These are phyloP conservation scores for Helminthosporium solani DNA, from an alignment of 2,329 filamentous ascomycete species.

Conservation along the genomic window DNA sequence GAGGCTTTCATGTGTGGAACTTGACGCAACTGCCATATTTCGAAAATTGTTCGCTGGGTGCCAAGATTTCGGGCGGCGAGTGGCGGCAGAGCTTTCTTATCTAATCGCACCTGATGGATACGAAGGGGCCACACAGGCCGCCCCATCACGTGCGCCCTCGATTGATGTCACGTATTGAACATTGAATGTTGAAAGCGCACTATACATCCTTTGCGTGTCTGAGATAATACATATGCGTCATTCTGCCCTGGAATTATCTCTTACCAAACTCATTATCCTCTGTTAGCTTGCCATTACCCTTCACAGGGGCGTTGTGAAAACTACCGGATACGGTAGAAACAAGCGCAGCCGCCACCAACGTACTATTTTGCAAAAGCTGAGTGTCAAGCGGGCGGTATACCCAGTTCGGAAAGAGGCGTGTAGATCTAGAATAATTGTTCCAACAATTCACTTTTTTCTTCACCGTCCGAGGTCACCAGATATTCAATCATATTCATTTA, in stretches of 20 bases:
- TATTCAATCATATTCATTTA: neutral
- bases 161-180: too few relatives aligned
- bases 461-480: neutral
- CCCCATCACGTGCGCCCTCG: too few relatives aligned
- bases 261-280: neutral
- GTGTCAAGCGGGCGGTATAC: constrained; percentile 17
- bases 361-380: too few relatives aligned
- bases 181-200: too few relatives aligned
- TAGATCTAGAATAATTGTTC: constrained; percentile 2
- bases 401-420: constrained; percentile 10
- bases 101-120: neutral
- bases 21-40: constrained; percentile 16
- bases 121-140: neutral
- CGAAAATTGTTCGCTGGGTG: constrained; percentile 13
- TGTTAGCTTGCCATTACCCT: neutral
- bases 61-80: constrained; percentile 17
- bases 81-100: constrained; percentile 8
- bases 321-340: neutral
- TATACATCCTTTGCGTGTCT: too few relatives aligned
- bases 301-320: neutral
- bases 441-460: constrained; percentile 1
- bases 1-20: constrained; percentile 9
- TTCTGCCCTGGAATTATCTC: too few relatives aligned
- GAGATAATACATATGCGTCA: too few relatives aligned
- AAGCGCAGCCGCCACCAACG: too few relatives aligned